Conservation (phyloP, 495 filamentous ascomycete species). For the Polyplosphaeria fusca region DNA sequence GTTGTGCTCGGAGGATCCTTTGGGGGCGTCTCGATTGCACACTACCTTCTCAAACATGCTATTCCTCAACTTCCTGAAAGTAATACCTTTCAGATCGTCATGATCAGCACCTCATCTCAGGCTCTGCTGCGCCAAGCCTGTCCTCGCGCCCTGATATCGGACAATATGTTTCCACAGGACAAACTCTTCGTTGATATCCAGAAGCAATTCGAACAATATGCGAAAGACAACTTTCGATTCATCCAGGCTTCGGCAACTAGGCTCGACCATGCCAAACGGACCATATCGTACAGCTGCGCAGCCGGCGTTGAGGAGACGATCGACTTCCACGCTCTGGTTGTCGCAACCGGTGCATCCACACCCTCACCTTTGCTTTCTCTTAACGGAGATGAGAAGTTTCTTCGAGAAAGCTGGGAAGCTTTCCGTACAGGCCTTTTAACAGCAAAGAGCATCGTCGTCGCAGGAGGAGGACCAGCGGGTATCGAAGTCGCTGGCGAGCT, state of each 20-base stretch:
- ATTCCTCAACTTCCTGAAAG: constrained; percentile 36
- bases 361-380: constrained; percentile 16
- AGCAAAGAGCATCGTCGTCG: constrained; percentile 57
- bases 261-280: constrained; percentile 44
- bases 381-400: constrained; percentile 10
- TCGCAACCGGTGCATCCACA: constrained; percentile 26
- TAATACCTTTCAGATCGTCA: constrained; percentile 46
- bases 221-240: constrained; percentile 50
- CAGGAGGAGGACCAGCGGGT: constrained; percentile 64
- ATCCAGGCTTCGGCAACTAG: constrained; percentile 51
- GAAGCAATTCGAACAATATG: constrained; percentile 52
- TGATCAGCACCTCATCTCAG: constrained; percentile 53
- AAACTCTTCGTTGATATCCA: constrained; percentile 51
- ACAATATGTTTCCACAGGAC: constrained; percentile 43
- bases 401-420: constrained; percentile 42
- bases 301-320: constrained; percentile 5
- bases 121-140: constrained; percentile 54
- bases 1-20: constrained; percentile 62
- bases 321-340: constrained; percentile 20
- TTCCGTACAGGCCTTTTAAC: constrained; percentile 45
- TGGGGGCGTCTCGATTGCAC: constrained; percentile 56
- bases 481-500: constrained; percentile 56
- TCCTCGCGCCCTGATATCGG: constrained; percentile 48
- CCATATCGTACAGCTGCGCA: constrained; percentile 23
- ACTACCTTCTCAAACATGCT: constrained; percentile 55